Base-by-base conservation (phyloP, 805 yeast species). In the Kodamaea kaohsiungensis region DNA sequence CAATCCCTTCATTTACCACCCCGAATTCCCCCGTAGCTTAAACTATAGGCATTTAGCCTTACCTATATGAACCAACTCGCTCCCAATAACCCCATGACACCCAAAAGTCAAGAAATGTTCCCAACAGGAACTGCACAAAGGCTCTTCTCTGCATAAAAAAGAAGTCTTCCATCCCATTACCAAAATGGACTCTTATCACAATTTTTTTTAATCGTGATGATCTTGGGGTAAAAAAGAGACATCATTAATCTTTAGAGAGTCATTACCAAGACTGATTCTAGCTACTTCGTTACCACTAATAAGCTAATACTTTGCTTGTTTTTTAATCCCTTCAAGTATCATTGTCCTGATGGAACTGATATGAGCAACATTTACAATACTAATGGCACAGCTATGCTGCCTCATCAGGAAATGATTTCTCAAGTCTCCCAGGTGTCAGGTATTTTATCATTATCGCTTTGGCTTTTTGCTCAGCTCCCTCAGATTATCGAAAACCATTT, bases 391-490 rank as follows among this genome's bases (percentile, higher is more conserved):
- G 25, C 17, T 3, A 25, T 40, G n/a, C 45, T 30, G 15, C 48
- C 48, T 30, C 15, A 22, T 12, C 43, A 37, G 22, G 48, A 50
- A 10, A 19, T 33, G 35, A 38, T 50, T 7, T 35, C 53, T 7
- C 48, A 43, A n/a, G 37, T 50, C 22, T 58, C 61, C 38, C 46
- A 51, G 33, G 38, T 57, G 2, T 55, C 62, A 12, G 70, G 70
- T 3, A 49, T 61, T 3, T 59, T 65, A 5, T 64, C 68, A 38
- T 53, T 66, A 13, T 53, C 58, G 33, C 59, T 61, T 3, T 66
- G 70, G 70, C 64, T 66, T 27, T 65, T 66, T 58, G 70, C 70
- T n/a, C 70, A 66, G 58, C 55, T 66, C 3, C 70, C 70, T 5
- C 70, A 66, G 49, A 63, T 66, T 35, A 57, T 65, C 37, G 68